Evolutionary conservation across 2,329 filamentous ascomycete species (phyloP).

Genomic region (Magnaporthiopsis rhizophila): DNA sequence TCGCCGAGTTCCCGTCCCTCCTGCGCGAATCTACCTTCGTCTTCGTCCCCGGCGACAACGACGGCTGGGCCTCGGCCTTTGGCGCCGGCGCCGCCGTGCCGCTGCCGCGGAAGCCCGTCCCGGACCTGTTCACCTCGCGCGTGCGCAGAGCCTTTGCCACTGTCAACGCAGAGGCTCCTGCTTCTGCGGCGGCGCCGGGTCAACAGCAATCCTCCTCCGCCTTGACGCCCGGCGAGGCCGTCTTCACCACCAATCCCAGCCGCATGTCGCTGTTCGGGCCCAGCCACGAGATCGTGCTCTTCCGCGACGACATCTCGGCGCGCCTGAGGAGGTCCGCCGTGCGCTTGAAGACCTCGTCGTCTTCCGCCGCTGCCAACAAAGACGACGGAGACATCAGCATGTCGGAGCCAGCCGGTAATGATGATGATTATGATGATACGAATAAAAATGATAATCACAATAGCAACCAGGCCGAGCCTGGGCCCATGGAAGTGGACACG

Average conservation of each 20-base stretch:
- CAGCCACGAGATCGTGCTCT: slow-evolving; percentile 76
- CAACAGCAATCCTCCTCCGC: slow-evolving; percentile 31
- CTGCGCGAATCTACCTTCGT: slow-evolving; percentile 76
- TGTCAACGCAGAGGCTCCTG: slow-evolving; percentile 59
- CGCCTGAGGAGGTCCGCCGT: slow-evolving; percentile 72
- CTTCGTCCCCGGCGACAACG: slow-evolving; percentile 93
- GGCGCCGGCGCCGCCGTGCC: slow-evolving; percentile 64
- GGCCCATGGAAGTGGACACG: slow-evolving; percentile 27
- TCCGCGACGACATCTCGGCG: slow-evolving; percentile 78
- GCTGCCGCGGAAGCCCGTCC: slow-evolving; percentile 64
- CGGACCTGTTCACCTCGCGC: slow-evolving; percentile 83
- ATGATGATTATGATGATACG: not conserved
- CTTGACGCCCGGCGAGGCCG: slow-evolving; percentile 55
- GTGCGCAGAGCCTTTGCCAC: slow-evolving; percentile 72
- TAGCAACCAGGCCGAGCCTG: slow-evolving; percentile 13
- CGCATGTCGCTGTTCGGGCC: slow-evolving; percentile 80
- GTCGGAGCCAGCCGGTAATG: slow-evolving; percentile 8
- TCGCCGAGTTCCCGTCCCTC: slow-evolving; percentile 76
- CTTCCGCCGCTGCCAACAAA: slow-evolving; percentile 8
- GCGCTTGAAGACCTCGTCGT: slow-evolving; percentile 45
- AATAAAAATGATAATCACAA: not conserved
- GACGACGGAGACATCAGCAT: slow-evolving; percentile 20
- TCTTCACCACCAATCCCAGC: slow-evolving; percentile 86
- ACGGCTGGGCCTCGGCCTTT: slow-evolving; percentile 91
- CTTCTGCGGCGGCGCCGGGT: slow-evolving; percentile 32